Conservation (phyloP, 2,329 filamentous ascomycete genomes). For the Scedosporium boydii region DNA sequence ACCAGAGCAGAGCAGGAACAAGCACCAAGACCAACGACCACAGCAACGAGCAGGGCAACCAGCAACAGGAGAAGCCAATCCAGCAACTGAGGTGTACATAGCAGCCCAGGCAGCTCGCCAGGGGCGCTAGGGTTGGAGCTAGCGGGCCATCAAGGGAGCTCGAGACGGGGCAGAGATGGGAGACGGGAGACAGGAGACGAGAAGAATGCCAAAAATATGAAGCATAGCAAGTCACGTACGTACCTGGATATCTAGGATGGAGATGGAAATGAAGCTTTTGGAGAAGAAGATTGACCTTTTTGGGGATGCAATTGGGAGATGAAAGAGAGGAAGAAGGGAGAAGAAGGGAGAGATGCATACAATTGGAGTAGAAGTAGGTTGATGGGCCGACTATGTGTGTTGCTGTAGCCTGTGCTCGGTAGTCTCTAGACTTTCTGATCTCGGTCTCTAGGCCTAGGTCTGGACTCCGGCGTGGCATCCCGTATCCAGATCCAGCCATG, state of each 20-base stretch:
- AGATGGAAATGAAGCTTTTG: not conserved
- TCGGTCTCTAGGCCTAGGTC: no score
- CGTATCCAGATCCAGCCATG: no score
- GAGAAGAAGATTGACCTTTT: not conserved
- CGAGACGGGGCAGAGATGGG: not conserved
- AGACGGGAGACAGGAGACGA: no score
- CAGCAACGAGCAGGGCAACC: no score
- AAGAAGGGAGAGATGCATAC: not conserved
- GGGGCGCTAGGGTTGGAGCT: not conserved
- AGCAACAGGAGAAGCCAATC: no score
- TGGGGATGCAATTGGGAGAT: not conserved
- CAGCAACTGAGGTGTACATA: no score
- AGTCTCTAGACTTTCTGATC: no score
- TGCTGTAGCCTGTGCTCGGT: not conserved
- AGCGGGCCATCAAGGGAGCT: conserved; percentile 3
- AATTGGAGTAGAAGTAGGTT: conserved; percentile 7
- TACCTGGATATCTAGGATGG: not conserved
- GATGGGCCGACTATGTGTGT: not conserved
- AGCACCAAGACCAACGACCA: no score
- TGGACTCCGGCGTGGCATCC: no score
- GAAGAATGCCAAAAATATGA: not conserved
- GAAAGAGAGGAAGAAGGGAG: not conserved
- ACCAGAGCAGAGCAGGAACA: no score
- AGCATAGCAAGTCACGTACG: not conserved
- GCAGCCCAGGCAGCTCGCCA: no score